Evolutionary conservation across 148 eudicot species (phyloP).

Genomic region (Cornus controversa): DNA sequence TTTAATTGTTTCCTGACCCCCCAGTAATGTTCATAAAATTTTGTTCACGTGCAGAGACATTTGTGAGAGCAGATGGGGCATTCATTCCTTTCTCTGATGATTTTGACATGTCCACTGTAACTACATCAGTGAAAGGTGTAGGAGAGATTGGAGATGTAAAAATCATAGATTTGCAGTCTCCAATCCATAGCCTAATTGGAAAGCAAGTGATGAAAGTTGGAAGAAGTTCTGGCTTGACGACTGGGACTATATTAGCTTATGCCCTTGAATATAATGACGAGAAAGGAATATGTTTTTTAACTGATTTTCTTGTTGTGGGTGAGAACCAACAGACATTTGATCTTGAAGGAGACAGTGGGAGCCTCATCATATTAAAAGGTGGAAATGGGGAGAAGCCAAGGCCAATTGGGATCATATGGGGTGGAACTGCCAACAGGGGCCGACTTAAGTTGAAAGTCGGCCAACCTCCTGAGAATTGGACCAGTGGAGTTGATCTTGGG

Average conservation of each 20-base stretch:
- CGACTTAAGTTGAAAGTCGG: slow-evolving; percentile 93
- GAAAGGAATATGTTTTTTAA: slow-evolving; percentile 92
- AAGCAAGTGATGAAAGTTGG: slow-evolving; percentile 94
- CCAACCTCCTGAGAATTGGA: slow-evolving; percentile 95
- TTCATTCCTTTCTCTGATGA: slow-evolving; percentile 94
- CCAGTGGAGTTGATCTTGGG: slow-evolving; percentile 97
- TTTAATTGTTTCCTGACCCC: too few species aligned
- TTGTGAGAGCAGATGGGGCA: slow-evolving; percentile 98
- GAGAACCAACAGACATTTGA: slow-evolving; percentile 96
- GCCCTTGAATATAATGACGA: slow-evolving; percentile 98
- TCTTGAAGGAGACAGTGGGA: slow-evolving; percentile 98
- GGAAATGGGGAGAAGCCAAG: slow-evolving; percentile 81
- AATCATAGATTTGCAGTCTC: slow-evolving; percentile 80
- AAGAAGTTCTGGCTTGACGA: slow-evolving; percentile 93
- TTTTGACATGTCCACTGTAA: slow-evolving; percentile 78
- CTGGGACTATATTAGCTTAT: slow-evolving; percentile 82
- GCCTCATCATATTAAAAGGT: slow-evolving; percentile 76
- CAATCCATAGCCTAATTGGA: slow-evolving; percentile 78
- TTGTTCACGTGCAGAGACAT: slow-evolving; percentile 72
- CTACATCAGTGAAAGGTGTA: slow-evolving; percentile 84
- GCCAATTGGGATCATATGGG: slow-evolving; percentile 97
- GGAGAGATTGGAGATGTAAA: slow-evolving; percentile 90
- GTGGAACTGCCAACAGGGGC: slow-evolving; percentile 98
- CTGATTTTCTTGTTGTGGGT: slow-evolving; percentile 95
- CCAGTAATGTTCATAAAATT: background rate